Conservation (phyloP, 768 basidiomycete species). For the Pleurotus salmoneostramineus region DNA sequence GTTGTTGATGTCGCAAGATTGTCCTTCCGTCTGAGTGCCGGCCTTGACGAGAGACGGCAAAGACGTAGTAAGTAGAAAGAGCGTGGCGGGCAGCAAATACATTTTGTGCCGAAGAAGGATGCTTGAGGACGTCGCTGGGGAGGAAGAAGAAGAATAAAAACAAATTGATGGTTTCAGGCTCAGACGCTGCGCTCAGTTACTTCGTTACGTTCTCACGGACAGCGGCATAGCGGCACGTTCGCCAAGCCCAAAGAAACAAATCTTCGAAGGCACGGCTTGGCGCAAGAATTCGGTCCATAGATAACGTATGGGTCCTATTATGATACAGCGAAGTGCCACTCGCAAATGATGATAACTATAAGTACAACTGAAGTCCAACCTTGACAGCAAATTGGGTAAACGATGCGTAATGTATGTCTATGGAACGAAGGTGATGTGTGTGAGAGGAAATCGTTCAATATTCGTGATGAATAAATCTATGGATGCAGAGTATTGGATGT, state of each 20-base stretch:
- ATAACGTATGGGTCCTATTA: no score
- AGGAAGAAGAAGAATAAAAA: neutral
- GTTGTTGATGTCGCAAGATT: slow-evolving; percentile 47
- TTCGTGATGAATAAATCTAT: no score
- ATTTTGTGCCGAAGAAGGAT: slow-evolving; percentile 14
- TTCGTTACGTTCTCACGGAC: neutral
- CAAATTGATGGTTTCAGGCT: neutral
- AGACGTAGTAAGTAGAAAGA: slow-evolving; percentile 44
- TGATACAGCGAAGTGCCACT: no score
- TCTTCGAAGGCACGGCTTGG: no score
- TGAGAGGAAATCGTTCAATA: no score
- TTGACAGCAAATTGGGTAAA: neutral
- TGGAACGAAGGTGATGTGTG: neutral
- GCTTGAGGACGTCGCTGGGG: slow-evolving; percentile 1
- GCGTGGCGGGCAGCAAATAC: slow-evolving; percentile 36
- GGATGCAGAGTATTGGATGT: no score
- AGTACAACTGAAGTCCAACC: neutral
- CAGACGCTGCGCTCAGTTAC: neutral
- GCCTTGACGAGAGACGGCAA: slow-evolving; percentile 35
- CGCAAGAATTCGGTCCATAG: no score
- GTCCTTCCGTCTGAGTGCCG: slow-evolving; percentile 40
- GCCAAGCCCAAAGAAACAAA: no score
- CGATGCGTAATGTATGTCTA: neutral
- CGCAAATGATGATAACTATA: neutral
- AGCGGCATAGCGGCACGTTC: neutral